These are phyloP conservation scores for Roridomyces roridus DNA, from an alignment of 768 basidiomycete species.

Conservation along the genomic window DNA sequence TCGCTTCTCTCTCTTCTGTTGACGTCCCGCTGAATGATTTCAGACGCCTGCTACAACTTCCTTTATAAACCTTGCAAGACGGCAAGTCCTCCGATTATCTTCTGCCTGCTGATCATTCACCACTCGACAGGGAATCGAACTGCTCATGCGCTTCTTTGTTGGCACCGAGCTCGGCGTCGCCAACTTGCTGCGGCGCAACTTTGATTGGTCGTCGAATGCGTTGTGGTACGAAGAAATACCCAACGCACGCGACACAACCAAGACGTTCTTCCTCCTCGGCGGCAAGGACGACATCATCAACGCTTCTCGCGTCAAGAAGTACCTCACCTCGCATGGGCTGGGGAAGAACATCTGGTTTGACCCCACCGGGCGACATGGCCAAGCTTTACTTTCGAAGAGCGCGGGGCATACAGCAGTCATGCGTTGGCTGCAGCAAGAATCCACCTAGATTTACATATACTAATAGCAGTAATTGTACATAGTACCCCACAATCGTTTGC, in stretches of 20 bases:
- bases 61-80: constrained; percentile 74
- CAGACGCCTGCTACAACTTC: constrained; percentile 92
- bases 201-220: constrained; percentile 87
- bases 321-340: constrained; percentile 78
- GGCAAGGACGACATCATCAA: constrained; percentile 83
- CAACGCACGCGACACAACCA: constrained; percentile 68
- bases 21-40: background rate
- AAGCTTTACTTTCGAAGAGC: constrained; percentile 59
- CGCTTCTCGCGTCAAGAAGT: constrained; percentile 74
- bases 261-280: constrained; percentile 80
- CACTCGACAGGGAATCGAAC: constrained; percentile 66
- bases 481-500: background rate
- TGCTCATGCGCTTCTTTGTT: constrained; percentile 88
- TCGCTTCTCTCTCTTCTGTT: background rate
- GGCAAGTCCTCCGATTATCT: constrained; percentile 44
- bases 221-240: constrained; percentile 93
- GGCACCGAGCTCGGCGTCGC: constrained; percentile 88
- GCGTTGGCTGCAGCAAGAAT: constrained; percentile 62
- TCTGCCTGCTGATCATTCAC: background rate
- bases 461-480: background rate
- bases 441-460: constrained; percentile 9
- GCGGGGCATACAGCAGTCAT: constrained; percentile 63
- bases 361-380: constrained; percentile 66
- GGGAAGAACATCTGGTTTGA: constrained; percentile 71
- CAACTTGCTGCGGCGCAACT: constrained; percentile 82